These are phyloP conservation scores for Mikania micrantha DNA, from an alignment of 129 eudicot species.

Conservation along the genomic window DNA sequence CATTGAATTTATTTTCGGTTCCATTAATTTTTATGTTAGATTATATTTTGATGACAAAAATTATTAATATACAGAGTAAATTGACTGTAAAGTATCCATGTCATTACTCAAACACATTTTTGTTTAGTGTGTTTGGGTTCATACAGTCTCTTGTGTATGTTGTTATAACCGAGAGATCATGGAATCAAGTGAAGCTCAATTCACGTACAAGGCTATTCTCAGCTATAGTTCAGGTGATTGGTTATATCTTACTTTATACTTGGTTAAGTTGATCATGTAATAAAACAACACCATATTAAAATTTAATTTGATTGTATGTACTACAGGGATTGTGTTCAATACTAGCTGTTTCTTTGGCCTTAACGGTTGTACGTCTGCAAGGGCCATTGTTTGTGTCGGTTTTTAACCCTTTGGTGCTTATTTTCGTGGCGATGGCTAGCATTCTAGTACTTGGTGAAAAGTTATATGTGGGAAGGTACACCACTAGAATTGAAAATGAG, in stretches of 20 bases:
- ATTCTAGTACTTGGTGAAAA: constrained; percentile 44
- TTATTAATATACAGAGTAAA: constrained; percentile 19
- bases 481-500: no score
- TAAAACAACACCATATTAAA: neutral
- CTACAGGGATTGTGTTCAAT: constrained; percentile 45
- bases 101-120: constrained; percentile 26
- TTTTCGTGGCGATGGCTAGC: constrained; percentile 45
- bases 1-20: neutral
- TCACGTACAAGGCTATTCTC: constrained; percentile 29
- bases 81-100: constrained; percentile 30
- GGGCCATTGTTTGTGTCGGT: constrained; percentile 58
- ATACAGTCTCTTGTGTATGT: constrained; percentile 20
- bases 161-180: constrained; percentile 25
- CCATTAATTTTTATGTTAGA: neutral
- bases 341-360: constrained; percentile 10
- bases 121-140: constrained; percentile 16
- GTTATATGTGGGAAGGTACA: constrained; percentile 57
- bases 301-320: neutral
- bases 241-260: neutral
- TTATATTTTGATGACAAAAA: neutral
- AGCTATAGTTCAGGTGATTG: constrained; percentile 31
- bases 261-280: neutral
- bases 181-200: constrained; percentile 48
- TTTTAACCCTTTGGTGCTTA: constrained; percentile 48
- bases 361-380: constrained; percentile 33